phyloP scores from a whole-genome alignment of 2,329 filamentous ascomycete genomes.

The Clarireedia hainanense region DNA sequence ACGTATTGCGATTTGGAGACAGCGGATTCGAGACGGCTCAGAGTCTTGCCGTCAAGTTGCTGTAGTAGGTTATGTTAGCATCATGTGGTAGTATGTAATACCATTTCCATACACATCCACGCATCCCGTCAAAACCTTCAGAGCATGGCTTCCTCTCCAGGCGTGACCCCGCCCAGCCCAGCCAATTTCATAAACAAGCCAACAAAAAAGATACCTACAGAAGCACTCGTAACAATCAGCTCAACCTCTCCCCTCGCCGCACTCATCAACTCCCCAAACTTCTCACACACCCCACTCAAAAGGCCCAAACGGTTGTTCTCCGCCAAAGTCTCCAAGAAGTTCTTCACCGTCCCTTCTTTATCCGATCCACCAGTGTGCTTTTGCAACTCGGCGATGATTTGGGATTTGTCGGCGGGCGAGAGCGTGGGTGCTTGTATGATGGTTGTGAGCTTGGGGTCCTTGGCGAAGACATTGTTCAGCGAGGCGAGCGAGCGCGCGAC shows the following conservation, averaged over 20 bases:
- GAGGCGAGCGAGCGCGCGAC: constrained; percentile 71
- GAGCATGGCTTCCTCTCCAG: not conserved
- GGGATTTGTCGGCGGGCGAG: constrained; percentile 67
- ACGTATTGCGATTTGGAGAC: constrained; percentile 85
- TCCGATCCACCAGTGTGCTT: constrained; percentile 66
- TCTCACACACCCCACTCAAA: constrained; percentile 73
- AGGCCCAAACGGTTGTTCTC: constrained; percentile 93
- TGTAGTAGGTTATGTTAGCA: constrained; percentile 30
- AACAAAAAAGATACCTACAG: constrained; percentile 48
- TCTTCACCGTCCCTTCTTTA: constrained; percentile 78
- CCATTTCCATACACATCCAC: not conserved
- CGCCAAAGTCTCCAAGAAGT: constrained; percentile 83
- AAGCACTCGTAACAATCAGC: constrained; percentile 81
- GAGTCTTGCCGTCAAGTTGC: constrained; percentile 80
- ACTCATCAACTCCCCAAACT: constrained; percentile 82
- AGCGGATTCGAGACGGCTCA: constrained; percentile 78
- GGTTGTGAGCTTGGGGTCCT: constrained; percentile 69
- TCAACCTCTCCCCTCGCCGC: constrained; percentile 90
- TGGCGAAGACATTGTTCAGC: constrained; percentile 66
- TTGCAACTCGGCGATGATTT: constrained; percentile 79
- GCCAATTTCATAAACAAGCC: not conserved
- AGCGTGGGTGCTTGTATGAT: constrained; percentile 81
- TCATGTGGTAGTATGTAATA: not conserved
- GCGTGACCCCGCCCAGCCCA: not conserved
- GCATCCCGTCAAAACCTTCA: not conserved